Evolutionary conservation across 1,284 basidiomycete genomes (phyloP), one percentile per base, ranked within the genome.

Genomic region (Malassezia pachydermatis): DNA sequence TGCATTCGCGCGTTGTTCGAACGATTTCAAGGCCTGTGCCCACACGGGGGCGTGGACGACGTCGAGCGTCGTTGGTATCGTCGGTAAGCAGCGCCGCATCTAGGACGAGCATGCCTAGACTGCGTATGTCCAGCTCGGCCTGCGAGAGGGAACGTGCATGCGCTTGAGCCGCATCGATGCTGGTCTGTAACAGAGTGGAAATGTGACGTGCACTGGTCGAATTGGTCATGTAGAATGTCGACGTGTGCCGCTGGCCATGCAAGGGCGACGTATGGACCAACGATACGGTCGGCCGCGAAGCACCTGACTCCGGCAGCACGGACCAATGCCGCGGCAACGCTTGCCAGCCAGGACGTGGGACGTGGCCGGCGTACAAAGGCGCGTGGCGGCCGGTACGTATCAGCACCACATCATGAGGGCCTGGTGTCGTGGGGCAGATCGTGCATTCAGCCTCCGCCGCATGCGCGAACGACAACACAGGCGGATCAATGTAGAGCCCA

Each of bases 401-500:
- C 49, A 68, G 70, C 5, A 63, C 52, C 8, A 66, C 37, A 28
- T 61, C 55, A 36, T 60, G 56, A 1, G 56, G 27, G 4, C 67
- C 68, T 1, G 67, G 53, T 10, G 44, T 41, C 16, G 58, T 57
- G 30, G 58, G 57, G 47, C 58, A 60, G 47, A 71, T 60, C 4
- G 56, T 62, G 45, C 70, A 71, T 8, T 48, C 56, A 16, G 59
- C 54, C 24, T 55, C 48, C 34, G 54, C 53, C n/a, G 48, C 33
- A 1, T 29, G 24, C 6, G 49, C 40, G 39, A 71, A 71, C 0
- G 62, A 57, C 19, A 71, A 47, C 8, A 71, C 46, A 2, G 65
- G 62, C 13, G 68, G 68, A 19, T 67, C 62, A 38, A 66, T 65
- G 19, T 45, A 52, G 8, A 59, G 56, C 33, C 64, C 65, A 20